Conservation (phyloP, 768 basidiomycete species). For the Serendipita sp. region DNA sequence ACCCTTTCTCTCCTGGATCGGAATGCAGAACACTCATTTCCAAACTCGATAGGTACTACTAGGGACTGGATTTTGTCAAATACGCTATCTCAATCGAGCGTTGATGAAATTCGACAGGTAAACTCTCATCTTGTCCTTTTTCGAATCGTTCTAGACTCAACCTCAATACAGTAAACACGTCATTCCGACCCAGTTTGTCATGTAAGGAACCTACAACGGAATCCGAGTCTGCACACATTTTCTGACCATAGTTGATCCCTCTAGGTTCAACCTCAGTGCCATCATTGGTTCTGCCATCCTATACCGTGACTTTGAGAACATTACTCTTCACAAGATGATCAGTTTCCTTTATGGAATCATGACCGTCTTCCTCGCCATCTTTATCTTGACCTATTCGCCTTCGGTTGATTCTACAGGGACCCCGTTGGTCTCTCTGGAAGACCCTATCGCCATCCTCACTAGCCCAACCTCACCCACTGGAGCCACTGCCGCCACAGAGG, state of each 20-base stretch:
- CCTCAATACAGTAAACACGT: conserved; percentile 52
- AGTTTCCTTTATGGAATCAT: conserved; percentile 77
- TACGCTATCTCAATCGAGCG: conserved; percentile 70
- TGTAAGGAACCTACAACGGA: conserved; percentile 15
- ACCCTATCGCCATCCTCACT: neutral
- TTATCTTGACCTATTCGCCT: conserved; percentile 63
- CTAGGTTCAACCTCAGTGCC: conserved; percentile 68
- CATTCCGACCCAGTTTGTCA: conserved; percentile 87
- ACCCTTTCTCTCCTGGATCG: too few relatives aligned
- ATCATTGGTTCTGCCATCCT: conserved; percentile 87
- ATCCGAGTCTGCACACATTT: neutral
- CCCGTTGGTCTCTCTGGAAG: neutral
- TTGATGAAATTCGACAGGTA: conserved; percentile 67
- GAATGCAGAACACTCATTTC: neutral
- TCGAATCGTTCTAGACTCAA: too few relatives aligned
- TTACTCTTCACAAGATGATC: conserved; percentile 63
- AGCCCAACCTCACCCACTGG: neutral
- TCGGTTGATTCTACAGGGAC: conserved; percentile 12
- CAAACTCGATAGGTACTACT: conserved; percentile 38
- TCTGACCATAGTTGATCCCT: neutral
- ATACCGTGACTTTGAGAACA: conserved; percentile 80
- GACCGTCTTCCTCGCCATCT: conserved; percentile 82
- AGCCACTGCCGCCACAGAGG: neutral
- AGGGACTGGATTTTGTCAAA: conserved; percentile 65
- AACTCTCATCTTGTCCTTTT: too few relatives aligned